A percentile compares a stretch with the other conserved stretches of the same genome.
These are phyloP conservation scores for Candida sonorensis DNA, from an alignment of 805 yeast species.

Conservation along the genomic window DNA sequence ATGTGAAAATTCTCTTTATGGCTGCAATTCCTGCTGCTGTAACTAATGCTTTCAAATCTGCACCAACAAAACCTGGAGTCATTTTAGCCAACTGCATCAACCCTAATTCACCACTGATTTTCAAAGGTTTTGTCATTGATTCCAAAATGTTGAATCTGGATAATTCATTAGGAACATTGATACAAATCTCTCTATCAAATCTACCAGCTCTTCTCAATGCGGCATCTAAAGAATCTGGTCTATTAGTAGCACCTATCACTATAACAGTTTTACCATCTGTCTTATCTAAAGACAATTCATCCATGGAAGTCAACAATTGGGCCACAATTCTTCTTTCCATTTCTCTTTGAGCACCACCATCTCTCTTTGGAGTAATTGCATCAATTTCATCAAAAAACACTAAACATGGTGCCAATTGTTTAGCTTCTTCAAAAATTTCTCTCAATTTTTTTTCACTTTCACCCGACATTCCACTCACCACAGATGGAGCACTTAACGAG, in stretches of 20 bases:
- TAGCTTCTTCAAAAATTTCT: constrained; percentile 92
- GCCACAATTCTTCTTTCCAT: constrained; percentile 98
- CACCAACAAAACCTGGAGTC: constrained; percentile 98
- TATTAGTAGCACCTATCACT: constrained; percentile 91
- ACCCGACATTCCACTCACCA: constrained; percentile 99
- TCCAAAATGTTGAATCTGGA: constrained; percentile 70
- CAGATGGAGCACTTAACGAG: constrained; percentile 87
- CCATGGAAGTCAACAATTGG: constrained; percentile 90
- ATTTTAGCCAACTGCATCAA: constrained; percentile 71
- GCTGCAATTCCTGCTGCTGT: constrained; percentile 95
- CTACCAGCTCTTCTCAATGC: constrained; percentile 96
- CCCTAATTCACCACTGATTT: constrained; percentile 66
- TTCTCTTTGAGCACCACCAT: constrained; percentile 95
- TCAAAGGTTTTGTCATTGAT: constrained; percentile 63
- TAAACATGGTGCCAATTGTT: constrained; percentile 81
- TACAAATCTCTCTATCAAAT: constrained; percentile 89
- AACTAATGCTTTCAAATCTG: constrained; percentile 88
- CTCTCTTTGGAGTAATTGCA: constrained; percentile 96
- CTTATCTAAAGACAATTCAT: constrained; percentile 79
- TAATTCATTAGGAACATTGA: constrained; percentile 88
- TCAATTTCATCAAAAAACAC: constrained; percentile 95
- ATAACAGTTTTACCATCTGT: constrained; percentile 92
- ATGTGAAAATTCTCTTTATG: constrained; percentile 80
- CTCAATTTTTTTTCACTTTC: constrained; percentile 92
- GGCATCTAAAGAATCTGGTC: constrained; percentile 93